phyloP scores from a whole-genome alignment of 495 filamentous ascomycete species.

The Aspergillus bridgeri region DNA sequence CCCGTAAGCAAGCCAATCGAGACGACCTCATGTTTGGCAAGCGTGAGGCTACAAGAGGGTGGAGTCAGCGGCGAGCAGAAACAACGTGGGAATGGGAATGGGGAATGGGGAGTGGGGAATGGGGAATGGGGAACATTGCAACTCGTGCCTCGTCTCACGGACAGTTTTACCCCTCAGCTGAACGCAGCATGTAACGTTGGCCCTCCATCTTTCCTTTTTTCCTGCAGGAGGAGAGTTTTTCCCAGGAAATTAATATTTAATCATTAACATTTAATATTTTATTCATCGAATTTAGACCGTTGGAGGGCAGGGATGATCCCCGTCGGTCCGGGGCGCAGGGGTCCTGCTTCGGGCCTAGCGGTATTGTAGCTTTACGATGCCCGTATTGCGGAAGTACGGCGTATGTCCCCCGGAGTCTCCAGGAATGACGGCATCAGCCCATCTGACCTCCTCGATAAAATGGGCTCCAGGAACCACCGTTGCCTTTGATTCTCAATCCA shows the following conservation, averaged over 20 bases:
- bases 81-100: too few relatives aligned
- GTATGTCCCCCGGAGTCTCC: too few relatives aligned
- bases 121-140: neutral
- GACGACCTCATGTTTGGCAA: neutral
- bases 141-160: too few relatives aligned
- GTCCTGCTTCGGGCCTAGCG: neutral
- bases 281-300: too few relatives aligned
- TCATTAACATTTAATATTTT: too few relatives aligned
- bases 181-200: neutral
- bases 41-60: neutral
- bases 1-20: neutral
- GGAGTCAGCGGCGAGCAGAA: neutral
- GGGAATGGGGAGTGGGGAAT: too few relatives aligned
- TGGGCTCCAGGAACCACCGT: neutral
- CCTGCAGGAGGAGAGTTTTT: too few relatives aligned
- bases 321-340: too few relatives aligned
- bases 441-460: too few relatives aligned
- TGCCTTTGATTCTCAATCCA: neutral
- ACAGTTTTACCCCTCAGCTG: neutral
- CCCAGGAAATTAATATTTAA: neutral
- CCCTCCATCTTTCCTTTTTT: neutral
- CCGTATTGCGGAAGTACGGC: neutral
- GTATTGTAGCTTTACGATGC: neutral
- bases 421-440: too few relatives aligned
- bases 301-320: too few relatives aligned